Conservation (phyloP, 768 basidiomycete species). For the Clitopilus passeckerianus region DNA sequence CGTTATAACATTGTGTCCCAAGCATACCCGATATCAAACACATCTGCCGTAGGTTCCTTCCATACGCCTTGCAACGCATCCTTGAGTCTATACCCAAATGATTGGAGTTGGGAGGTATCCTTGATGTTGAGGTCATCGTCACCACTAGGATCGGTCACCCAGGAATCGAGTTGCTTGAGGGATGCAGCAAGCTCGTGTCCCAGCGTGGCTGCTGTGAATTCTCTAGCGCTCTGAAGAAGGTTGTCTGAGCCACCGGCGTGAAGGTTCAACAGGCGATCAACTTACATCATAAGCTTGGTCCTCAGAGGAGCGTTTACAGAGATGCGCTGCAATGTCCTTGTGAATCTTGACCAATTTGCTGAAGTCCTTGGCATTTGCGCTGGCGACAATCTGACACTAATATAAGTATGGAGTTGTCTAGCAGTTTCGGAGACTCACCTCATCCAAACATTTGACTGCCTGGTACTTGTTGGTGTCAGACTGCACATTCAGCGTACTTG, state of each 20-base stretch:
- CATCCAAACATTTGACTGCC: conserved; percentile 59
- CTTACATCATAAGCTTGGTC: conserved; percentile 80
- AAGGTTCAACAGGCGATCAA: neutral
- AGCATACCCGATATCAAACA: conserved; percentile 79
- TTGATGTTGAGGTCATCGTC: conserved; percentile 42
- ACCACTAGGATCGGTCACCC: conserved; percentile 40
- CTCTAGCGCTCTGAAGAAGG: conserved; percentile 66
- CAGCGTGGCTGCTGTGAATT: conserved; percentile 73
- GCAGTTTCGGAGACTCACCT: conserved; percentile 39
- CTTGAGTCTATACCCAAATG: conserved; percentile 57
- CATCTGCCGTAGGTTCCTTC: conserved; percentile 61
- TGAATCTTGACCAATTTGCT: conserved; percentile 59
- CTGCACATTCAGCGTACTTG: conserved; percentile 46
- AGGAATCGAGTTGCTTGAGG: conserved; percentile 51
- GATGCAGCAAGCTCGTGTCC: conserved; percentile 79
- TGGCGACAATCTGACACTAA: conserved; percentile 44
- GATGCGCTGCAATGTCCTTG: conserved; percentile 59
- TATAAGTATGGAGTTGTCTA: neutral
- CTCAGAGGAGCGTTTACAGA: conserved; percentile 67
- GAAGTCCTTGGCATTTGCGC: conserved; percentile 43
- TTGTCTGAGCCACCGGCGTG: conserved; percentile 1
- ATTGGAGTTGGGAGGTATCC: conserved; percentile 32
- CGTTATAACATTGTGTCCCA: neutral
- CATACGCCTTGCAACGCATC: conserved; percentile 66
- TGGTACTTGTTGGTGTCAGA: conserved; percentile 26